A percentile compares a stretch with the other conserved stretches of the same genome.
Conservation (phyloP, 306 rosid genomes). For the Begonia fuchsioides region DNA sequence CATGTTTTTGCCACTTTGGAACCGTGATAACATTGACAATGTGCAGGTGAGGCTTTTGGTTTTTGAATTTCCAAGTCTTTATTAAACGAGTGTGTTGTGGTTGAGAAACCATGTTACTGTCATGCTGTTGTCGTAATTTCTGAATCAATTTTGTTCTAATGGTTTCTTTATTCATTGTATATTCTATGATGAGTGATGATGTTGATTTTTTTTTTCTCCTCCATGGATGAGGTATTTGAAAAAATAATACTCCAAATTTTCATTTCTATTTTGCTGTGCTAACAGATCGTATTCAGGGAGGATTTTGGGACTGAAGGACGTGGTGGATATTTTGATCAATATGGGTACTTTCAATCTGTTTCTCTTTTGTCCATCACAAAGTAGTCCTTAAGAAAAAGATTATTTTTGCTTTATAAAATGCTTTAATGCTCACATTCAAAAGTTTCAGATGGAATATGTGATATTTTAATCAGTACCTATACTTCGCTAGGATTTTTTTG, state of each 20-base stretch:
- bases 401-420: neutral
- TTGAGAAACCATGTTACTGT: no score
- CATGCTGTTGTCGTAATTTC: no score
- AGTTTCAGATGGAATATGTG: no score
- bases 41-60: conserved; percentile 47
- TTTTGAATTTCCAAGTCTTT: conserved; percentile 4
- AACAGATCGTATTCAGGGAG: conserved; percentile 92
- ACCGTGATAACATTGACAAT: conserved; percentile 86
- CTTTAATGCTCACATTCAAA: no score
- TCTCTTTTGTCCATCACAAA: conserved; percentile 7
- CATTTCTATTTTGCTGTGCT: conserved; percentile 9
- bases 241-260: no score
- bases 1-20: conserved; percentile 85
- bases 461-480: no score
- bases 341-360: conserved; percentile 38
- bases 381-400: conserved; percentile 5
- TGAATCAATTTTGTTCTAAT: no score
- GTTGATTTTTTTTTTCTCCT: conserved; percentile 3
- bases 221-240: neutral
- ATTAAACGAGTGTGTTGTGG: no score
- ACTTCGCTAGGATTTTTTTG: no score
- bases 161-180: neutral
- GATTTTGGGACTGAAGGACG: conserved; percentile 99
- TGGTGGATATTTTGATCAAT: conserved; percentile 95
- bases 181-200: no score